Evolutionary conservation across 1,284 basidiomycete genomes (phyloP).

Genomic region (Ceratobasidium sp.): DNA sequence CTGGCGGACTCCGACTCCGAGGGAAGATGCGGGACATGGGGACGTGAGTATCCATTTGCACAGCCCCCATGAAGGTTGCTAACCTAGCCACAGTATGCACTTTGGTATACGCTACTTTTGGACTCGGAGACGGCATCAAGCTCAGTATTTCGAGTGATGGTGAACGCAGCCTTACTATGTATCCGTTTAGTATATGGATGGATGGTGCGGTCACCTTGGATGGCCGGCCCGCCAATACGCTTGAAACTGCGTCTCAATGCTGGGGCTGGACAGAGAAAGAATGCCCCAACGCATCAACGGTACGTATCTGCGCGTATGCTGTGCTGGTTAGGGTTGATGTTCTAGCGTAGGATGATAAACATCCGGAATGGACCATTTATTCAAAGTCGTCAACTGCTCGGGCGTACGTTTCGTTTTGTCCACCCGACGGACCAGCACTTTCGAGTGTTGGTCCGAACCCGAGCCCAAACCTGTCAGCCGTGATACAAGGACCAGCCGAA

Average conservation of each 20-base stretch:
- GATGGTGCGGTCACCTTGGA: conserved; percentile 11
- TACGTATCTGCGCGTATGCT: not conserved
- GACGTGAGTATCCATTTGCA: not conserved
- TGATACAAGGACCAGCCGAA: not conserved
- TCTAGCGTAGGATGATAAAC: not conserved
- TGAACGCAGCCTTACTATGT: conserved; percentile 8
- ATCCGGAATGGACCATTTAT: not conserved
- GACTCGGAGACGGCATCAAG: not conserved
- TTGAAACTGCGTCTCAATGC: conserved; percentile 2
- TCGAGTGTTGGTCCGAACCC: conserved; percentile 1
- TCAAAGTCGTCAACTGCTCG: not conserved
- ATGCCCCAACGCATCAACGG: conserved; percentile 9
- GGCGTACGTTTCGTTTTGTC: conserved; percentile 15
- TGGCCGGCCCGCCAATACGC: not conserved
- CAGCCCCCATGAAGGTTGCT: too few relatives aligned
- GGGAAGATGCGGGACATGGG: not conserved
- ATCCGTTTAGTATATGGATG: conserved; percentile 26
- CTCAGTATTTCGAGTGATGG: not conserved
- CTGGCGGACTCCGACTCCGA: conserved; percentile 2
- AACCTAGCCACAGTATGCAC: too few relatives aligned
- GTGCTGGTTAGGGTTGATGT: not conserved
- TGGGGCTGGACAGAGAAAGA: conserved; percentile 13
- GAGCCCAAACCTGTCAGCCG: not conserved
- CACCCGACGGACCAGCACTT: not conserved
- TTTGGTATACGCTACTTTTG: too few relatives aligned